These are phyloP conservation scores for Pseudozyma hubeiensis DNA, from an alignment of 1,284 basidiomycete genomes.

Conservation along the genomic window DNA sequence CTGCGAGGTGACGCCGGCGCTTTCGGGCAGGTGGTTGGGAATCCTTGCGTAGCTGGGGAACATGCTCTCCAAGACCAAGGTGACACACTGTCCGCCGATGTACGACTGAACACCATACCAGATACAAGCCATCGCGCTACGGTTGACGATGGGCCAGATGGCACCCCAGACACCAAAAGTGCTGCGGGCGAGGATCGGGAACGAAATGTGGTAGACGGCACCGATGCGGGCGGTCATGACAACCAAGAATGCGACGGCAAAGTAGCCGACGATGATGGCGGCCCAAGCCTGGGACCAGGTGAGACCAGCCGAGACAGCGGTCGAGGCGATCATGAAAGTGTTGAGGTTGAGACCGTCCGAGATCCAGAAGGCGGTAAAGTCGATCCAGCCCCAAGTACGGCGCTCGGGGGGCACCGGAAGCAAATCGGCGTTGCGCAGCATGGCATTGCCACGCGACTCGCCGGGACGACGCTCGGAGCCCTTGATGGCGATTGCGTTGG, in stretches of 20 bases:
- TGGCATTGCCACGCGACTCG: constrained; percentile 32
- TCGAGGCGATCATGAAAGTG: constrained; percentile 53
- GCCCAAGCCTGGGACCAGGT: constrained; percentile 60
- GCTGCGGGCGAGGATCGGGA: constrained; percentile 80
- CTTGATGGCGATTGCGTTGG: constrained; percentile 37
- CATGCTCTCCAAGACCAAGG: constrained; percentile 78
- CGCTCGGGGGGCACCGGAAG: constrained; percentile 53
- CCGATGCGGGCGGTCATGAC: constrained; percentile 83
- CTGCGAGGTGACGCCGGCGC: constrained; percentile 78
- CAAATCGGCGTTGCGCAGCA: constrained; percentile 57
- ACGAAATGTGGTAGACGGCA: constrained; percentile 73
- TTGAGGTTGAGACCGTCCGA: constrained; percentile 61
- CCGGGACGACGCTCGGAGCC: constrained; percentile 42
- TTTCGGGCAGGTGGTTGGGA: constrained; percentile 77
- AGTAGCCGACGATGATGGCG: constrained; percentile 75
- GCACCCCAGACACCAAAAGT: constrained; percentile 83
- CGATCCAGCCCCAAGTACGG: constrained; percentile 52
- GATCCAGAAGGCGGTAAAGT: constrained; percentile 63
- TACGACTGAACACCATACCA: constrained; percentile 63
- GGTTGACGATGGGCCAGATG: constrained; percentile 81
- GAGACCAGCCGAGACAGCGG: constrained; percentile 48
- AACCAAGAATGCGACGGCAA: constrained; percentile 79
- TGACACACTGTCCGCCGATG: constrained; percentile 79
- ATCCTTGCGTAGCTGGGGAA: constrained; percentile 75
- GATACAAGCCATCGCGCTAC: constrained; percentile 80